phyloP scores from a whole-genome alignment of 106 monocot genomes.

The Dendrobium catenatum region DNA sequence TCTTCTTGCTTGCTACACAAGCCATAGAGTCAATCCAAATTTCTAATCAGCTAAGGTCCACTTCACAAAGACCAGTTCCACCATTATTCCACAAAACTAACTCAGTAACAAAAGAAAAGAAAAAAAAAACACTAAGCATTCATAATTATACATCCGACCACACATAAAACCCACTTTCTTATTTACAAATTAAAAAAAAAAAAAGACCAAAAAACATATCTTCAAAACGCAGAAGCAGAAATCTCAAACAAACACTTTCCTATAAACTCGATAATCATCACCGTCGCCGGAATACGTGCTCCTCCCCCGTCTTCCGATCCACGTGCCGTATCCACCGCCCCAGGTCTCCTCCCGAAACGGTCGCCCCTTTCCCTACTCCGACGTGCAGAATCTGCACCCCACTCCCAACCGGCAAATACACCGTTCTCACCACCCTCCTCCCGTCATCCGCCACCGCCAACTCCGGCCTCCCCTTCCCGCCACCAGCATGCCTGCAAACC shows the following conservation, averaged over 20 bases:
- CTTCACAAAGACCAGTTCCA: too few relatives aligned
- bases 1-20: too few relatives aligned
- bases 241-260: background rate
- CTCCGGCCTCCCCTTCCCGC: background rate
- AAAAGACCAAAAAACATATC: background rate
- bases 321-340: constrained; percentile 72
- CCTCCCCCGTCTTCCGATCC: constrained; percentile 56
- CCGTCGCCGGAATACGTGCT: constrained; percentile 50
- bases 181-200: background rate
- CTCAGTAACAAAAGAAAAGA: too few relatives aligned
- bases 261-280: background rate
- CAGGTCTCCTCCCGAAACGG: constrained; percentile 10
- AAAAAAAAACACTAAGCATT: too few relatives aligned
- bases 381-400: constrained; percentile 83
- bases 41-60: too few relatives aligned
- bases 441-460: constrained; percentile 11
- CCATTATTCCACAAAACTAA: too few relatives aligned
- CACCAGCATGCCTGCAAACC: constrained; percentile 29
- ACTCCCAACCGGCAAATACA: constrained; percentile 50
- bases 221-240: background rate
- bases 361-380: constrained; percentile 66
- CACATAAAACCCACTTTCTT: too few relatives aligned
- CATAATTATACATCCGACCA: too few relatives aligned
- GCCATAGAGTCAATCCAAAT: too few relatives aligned
- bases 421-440: constrained; percentile 63